These are phyloP conservation scores for Neonectria punicea DNA, from an alignment of 2,329 filamentous ascomycete species.

Conservation along the genomic window DNA sequence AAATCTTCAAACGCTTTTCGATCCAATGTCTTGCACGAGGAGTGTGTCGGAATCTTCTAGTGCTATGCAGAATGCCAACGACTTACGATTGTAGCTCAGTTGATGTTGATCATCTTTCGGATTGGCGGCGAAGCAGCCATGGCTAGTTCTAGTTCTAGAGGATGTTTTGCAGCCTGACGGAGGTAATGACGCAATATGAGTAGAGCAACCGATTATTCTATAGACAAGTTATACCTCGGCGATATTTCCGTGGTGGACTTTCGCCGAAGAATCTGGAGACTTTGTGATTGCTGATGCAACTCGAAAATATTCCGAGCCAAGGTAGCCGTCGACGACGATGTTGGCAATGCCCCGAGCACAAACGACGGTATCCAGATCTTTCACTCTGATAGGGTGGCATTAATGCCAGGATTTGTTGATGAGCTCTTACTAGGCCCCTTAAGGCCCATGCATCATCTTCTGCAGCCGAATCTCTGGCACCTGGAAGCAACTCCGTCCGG, in stretches of 20 bases:
- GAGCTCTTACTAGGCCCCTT: conserved; percentile 59
- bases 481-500: conserved; percentile 56
- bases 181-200: conserved; percentile 54
- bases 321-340: conserved; percentile 47
- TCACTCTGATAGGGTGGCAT: conserved; percentile 37
- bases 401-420: conserved; percentile 52
- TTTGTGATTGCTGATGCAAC: conserved; percentile 47
- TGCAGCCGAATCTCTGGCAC: conserved; percentile 52
- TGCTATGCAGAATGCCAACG: not conserved
- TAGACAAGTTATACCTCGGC: conserved; percentile 43
- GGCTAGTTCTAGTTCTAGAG: not conserved
- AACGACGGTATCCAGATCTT: conserved; percentile 39
- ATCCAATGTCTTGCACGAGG: not conserved
- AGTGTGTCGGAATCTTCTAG: not conserved
- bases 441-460: conserved; percentile 64
- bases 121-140: conserved; percentile 53
- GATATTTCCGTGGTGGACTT: conserved; percentile 48
- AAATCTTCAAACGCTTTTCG: conserved; percentile 21
- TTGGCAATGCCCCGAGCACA: conserved; percentile 53
- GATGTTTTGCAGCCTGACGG: conserved; percentile 45
- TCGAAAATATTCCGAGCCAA: conserved; percentile 51
- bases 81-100: no score
- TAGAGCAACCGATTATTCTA: conserved; percentile 50
- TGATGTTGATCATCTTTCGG: conserved; percentile 34
- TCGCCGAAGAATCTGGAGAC: conserved; percentile 43